Percentiles rank a stretch among this genome's conserved stretches.
Conservation (phyloP, 192 early-diverging fungal species). For the Rhizophagus sp. region DNA sequence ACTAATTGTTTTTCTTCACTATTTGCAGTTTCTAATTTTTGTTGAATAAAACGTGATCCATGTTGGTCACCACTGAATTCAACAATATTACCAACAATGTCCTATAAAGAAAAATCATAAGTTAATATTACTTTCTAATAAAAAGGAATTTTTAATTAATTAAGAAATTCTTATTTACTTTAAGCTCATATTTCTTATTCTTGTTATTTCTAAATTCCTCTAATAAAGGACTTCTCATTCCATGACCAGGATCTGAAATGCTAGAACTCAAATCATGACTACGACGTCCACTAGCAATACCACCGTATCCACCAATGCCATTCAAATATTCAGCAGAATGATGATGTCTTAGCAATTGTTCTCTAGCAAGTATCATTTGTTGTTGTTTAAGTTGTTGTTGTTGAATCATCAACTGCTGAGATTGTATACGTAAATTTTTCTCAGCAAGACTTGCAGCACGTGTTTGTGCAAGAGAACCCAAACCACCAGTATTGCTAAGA, state of each 20-base stretch:
- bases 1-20: constrained; percentile 95
- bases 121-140: not conserved
- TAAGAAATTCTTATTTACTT: constrained; percentile 45
- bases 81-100: constrained; percentile 91
- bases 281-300: constrained; percentile 31
- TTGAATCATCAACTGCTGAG: constrained; percentile 50
- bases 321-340: constrained; percentile 41
- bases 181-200: constrained; percentile 92
- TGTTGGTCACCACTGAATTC: constrained; percentile 99
- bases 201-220: constrained; percentile 99
- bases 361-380: constrained; percentile 41
- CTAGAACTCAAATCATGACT: constrained; percentile 38
- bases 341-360: constrained; percentile 55
- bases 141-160: no score
- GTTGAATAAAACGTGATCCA: constrained; percentile 98
- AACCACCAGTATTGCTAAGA: constrained; percentile 37
- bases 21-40: constrained; percentile 91
- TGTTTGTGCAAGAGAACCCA: constrained; percentile 30
- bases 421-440: constrained; percentile 56
- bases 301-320: constrained; percentile 31
- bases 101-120: constrained; percentile 47
- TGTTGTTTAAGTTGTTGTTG: constrained; percentile 51
- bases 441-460: constrained; percentile 35
- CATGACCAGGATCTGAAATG: constrained; percentile 54
- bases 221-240: constrained; percentile 79